A percentile compares a stretch with the other conserved stretches of the same genome.
These are phyloP conservation scores for Cutaneotrichosporon mucoides DNA, from an alignment of 1,284 basidiomycete genomes.

Conservation along the genomic window DNA sequence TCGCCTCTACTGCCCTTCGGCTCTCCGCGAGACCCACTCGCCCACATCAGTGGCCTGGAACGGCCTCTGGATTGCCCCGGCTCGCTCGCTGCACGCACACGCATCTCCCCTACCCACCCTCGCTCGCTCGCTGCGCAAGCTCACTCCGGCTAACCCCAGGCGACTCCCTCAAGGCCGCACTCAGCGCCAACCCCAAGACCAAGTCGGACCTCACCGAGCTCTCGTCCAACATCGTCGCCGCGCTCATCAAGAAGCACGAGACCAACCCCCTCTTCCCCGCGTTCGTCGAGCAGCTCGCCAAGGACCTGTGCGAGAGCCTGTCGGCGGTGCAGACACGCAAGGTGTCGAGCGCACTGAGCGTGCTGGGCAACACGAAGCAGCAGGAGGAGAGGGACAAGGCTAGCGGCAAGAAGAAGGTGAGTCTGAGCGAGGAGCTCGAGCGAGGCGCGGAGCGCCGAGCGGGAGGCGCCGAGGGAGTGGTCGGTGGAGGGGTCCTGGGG, in stretches of 20 bases:
- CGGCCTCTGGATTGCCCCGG: neutral
- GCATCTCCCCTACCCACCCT: no score
- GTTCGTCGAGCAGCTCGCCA: constrained; percentile 76
- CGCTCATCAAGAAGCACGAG: constrained; percentile 69
- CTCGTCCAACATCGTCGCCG: constrained; percentile 66
- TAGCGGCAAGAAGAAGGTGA: constrained; percentile 80
- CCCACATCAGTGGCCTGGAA: no score
- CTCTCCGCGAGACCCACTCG: no score
- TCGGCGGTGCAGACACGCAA: constrained; percentile 86
- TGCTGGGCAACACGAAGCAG: constrained; percentile 89
- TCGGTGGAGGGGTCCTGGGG: no score
- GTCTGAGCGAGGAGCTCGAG: constrained; percentile 4
- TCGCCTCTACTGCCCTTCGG: no score
- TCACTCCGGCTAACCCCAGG: constrained; percentile 2
- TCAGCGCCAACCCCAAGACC: constrained; percentile 70
- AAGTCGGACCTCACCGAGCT: constrained; percentile 77
- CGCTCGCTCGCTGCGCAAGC: no score
- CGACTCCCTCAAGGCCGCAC: constrained; percentile 58
- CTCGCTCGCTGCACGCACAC: neutral
- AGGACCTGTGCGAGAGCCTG: constrained; percentile 66
- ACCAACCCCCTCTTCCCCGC: constrained; percentile 71
- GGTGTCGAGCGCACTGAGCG: constrained; percentile 71
- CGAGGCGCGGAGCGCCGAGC: neutral
- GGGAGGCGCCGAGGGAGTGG: neutral
- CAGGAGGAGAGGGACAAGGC: constrained; percentile 78